Base-by-base conservation (phyloP, 768 basidiomycete genomes). In the Rubroboletus pulcherrimus region DNA sequence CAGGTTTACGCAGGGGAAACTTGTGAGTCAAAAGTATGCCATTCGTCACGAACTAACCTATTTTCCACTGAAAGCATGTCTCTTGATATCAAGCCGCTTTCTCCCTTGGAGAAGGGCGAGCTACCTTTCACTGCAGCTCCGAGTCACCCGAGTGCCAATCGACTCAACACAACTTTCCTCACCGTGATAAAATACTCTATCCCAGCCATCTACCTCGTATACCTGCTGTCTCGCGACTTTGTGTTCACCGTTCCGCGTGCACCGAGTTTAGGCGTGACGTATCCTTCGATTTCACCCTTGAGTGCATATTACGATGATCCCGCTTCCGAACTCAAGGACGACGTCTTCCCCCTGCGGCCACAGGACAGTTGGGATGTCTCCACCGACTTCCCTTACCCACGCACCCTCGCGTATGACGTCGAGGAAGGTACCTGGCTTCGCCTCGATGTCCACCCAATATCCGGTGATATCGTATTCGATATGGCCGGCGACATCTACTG, bases 401-500 rank as follows among this genome's bases (percentile, higher is more conserved):
- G 87, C n/a, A 71, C 70, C 19, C 73, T 89, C 33, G 77, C 81
- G 53, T 90, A 85, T 66, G 82, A 87, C 53, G 87, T 89, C 14
- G 74, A 78, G 40, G 85, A 89, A 64, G 88, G 87, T 8, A 89
- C 88, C 35, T 90, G 87, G 87, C 71, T 89, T 51, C 78, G 86
- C 11, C 78, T 89, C 31, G 87, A 89, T 63, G 86, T 88, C 2
- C 82, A 87, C 57, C 85, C 85, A n/a, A 71, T 73, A 51, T 78
- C 80, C 3, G 86, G 87, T 12, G 87, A 89, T 59, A 78, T 89
- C 43, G 77, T 88, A 7, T 89, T 88, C 53, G 87, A 87, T 66
- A 86, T 89, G 80, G 69, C 84, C 7, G 87, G 88, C 3, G 86
- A 90, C 64, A 65, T 89, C 30, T 89, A 87, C 67, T 89, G 88